Evolutionary conservation across 23 red algal species (phyloP), one percentile per base, ranked within the genome.

Genomic region (Rhodosorus marinus): DNA sequence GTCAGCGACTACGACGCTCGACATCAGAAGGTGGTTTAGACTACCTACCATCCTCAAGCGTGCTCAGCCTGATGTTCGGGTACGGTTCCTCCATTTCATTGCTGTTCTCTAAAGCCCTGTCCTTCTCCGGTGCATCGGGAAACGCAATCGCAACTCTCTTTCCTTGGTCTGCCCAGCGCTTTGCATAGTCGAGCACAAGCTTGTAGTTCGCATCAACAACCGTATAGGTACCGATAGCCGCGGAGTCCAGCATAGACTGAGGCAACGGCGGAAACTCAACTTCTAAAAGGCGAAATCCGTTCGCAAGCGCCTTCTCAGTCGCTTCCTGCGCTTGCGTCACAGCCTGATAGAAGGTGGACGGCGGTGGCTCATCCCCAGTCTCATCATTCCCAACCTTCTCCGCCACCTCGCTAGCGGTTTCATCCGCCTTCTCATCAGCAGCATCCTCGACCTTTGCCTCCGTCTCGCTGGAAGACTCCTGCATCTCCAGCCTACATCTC

Each of bases 211-310:
- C 90, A 27, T 85, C 79, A 9, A 64, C 60, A n/a, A 98, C 70
- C 35, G 80, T 74, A 55, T 98, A 78, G 1, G 90, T 66, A 0
- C 66, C 66, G 11, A 74, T 64, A 6, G 67, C 56, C n/a, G 90
- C 33, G 52, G 54, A 75, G 43, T 71, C 67, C 26, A 98, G 33
- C 45, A 74, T 21, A 2, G 52, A 60, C 11, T 79, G 21, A 6
- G 90, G 68, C 6, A 98, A 51, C 7, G 90, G 76, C 21, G 90
- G 90, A 47, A 98, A 98, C 35, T 98, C 90, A 6, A 98, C 67
- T 43, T 98, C 90, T 24, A 98, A 50, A 26, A 98, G 49, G 2
- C 28, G 57, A 49, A 73, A 60, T 1, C 78, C 78, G 17, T 34
- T 57, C 43, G 51, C 52, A 7, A 83, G 31, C 2, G 90, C 90